Evolutionary conservation across 352 stramenopile species (phyloP).

Genomic region (Aphanomyces astaci): DNA sequence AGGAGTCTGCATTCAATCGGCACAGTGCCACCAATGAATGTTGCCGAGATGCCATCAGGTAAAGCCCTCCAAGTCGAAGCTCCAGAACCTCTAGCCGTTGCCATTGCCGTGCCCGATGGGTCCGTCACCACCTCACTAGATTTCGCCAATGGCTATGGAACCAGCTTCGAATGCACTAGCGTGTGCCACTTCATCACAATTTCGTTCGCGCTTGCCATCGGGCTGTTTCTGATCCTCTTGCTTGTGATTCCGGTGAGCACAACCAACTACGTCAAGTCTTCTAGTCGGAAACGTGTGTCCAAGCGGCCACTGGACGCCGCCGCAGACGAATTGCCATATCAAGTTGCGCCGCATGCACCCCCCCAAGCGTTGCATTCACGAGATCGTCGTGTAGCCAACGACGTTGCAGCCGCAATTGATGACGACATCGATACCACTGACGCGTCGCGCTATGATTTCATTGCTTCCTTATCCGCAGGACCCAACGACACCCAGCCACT

Average conservation of each 20-base stretch:
- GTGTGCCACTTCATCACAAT: constrained; percentile 40
- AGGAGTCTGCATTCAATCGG: not conserved
- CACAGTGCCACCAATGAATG: not conserved
- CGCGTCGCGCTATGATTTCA: constrained; percentile 7
- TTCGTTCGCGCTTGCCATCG: constrained; percentile 31
- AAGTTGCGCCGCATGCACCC: not conserved
- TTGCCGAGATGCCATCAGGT: not conserved
- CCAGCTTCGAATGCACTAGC: constrained; percentile 39
- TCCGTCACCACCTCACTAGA: not conserved
- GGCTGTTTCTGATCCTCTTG: constrained; percentile 34
- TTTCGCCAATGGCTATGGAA: constrained; percentile 42
- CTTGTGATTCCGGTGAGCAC: constrained; percentile 36
- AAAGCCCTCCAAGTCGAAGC: no score
- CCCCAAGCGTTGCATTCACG: not conserved
- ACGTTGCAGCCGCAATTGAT: not conserved
- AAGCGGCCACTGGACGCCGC: not conserved
- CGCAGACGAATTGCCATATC: not conserved
- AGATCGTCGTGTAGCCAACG: not conserved
- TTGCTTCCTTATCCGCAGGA: not conserved
- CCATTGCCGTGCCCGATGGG: not conserved
- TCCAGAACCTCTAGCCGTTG: not conserved
- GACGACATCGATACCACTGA: not conserved
- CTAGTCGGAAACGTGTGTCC: not conserved
- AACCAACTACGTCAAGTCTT: constrained; percentile 17
- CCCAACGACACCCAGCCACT: not conserved